Evolutionary conservation across 2,329 filamentous ascomycete species (phyloP).

Genomic region (Calycina herbarum): DNA sequence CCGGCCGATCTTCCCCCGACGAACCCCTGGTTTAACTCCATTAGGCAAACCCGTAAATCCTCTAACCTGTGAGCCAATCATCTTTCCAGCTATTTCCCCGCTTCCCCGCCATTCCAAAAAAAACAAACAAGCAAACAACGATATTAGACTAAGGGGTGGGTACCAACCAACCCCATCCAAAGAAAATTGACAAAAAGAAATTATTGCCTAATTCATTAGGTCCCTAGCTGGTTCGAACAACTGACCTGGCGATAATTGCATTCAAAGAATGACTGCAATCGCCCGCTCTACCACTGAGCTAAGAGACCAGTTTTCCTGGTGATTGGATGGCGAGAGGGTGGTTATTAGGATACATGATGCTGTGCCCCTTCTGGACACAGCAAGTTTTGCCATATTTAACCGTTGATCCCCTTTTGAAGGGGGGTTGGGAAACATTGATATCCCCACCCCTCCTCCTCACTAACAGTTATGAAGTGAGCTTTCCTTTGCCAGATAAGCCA

Average conservation of each 20-base stretch:
- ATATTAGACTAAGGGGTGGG: neutral
- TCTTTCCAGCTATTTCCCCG: no score
- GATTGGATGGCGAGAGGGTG: neutral
- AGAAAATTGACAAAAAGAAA: neutral
- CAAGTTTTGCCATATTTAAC: neutral
- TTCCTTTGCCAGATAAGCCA: no score
- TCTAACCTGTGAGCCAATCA: no score
- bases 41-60: no score
- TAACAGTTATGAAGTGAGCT: neutral
- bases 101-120: neutral
- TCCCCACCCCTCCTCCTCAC: neutral
- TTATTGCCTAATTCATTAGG: no score
- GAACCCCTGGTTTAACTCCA: no score
- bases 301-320: neutral
- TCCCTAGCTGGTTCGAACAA: constrained; percentile 13
- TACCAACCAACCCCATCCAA: neutral
- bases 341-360: neutral
- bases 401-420: no score
- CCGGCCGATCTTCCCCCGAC: no score
- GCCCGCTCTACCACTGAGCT: constrained; percentile 14
- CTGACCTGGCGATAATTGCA: constrained; percentile 11
- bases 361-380: no score
- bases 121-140: neutral
- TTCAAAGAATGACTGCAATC: constrained; percentile 4
- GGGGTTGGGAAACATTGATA: neutral